These are phyloP conservation scores for Dissophora ornata DNA, from an alignment of 192 early-diverging fungal species.

Conservation along the genomic window DNA sequence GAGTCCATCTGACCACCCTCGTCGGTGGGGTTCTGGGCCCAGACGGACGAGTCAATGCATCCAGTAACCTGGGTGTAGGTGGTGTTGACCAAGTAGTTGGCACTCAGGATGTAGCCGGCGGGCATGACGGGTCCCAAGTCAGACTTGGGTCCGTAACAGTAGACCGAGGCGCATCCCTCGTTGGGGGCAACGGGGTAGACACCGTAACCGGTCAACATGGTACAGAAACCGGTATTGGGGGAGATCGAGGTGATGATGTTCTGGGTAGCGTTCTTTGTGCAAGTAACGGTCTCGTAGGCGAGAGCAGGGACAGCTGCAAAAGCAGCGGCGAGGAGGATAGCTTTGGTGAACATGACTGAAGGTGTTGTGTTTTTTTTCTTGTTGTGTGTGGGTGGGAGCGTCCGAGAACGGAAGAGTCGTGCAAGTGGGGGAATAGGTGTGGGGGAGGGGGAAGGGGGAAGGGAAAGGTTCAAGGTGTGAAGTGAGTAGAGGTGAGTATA, in stretches of 20 bases:
- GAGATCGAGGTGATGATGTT: slow-evolving; percentile 35
- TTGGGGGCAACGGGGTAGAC: slow-evolving; percentile 34
- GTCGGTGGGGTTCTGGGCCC: slow-evolving; percentile 40
- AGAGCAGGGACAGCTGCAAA: slow-evolving; percentile 12
- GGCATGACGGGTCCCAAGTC: slow-evolving; percentile 26
- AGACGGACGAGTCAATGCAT: slow-evolving; percentile 42
- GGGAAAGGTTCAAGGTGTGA: neutral
- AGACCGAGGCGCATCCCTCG: slow-evolving; percentile 40
- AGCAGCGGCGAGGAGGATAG: slow-evolving; percentile 7
- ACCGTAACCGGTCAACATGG: slow-evolving; percentile 34
- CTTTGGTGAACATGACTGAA: slow-evolving; percentile 23
- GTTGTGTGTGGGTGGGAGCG: too few species aligned
- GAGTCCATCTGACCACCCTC: slow-evolving; percentile 56
- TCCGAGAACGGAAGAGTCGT: neutral
- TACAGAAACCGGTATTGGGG: slow-evolving; percentile 13
- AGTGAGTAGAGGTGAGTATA: neutral
- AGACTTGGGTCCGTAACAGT: slow-evolving; percentile 26
- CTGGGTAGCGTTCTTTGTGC: slow-evolving; percentile 30
- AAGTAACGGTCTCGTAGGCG: slow-evolving; percentile 36
- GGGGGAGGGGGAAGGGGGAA: neutral
- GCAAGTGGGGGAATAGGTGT: neutral
- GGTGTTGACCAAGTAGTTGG: slow-evolving; percentile 10
- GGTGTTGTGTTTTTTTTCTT: too few species aligned
- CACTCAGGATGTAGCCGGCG: slow-evolving; percentile 22
- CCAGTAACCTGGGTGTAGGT: slow-evolving; percentile 50